phyloP scores from a whole-genome alignment of 306 rosid species.

The Malus orientalis region DNA sequence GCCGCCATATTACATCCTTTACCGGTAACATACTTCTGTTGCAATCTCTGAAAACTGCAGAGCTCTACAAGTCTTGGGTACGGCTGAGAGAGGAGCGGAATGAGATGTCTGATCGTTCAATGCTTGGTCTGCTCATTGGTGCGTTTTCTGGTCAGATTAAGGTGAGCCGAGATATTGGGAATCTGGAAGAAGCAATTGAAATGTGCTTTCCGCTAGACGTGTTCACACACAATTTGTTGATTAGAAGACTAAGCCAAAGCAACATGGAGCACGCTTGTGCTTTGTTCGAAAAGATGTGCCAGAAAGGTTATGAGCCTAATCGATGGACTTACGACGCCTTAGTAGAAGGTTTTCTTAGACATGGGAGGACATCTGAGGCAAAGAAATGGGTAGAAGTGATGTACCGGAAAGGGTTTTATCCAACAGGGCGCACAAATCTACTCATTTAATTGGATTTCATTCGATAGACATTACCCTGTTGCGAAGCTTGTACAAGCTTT shows the following conservation, averaged over 20 bases:
- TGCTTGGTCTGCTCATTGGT: conserved; percentile 48
- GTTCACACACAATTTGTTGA: conserved; percentile 65
- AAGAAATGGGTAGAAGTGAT: conserved; percentile 42
- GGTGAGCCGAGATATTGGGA: conserved; percentile 24
- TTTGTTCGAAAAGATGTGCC: conserved; percentile 43
- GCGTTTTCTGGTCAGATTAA: conserved; percentile 48
- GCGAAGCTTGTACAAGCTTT: conserved; percentile 25
- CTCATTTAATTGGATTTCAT: conserved; percentile 9
- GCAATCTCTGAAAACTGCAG: conserved; percentile 41
- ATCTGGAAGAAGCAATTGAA: conserved; percentile 48
- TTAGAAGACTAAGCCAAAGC: conserved; percentile 30
- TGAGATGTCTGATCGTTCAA: conserved; percentile 30
- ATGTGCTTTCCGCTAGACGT: conserved; percentile 57
- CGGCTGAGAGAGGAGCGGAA: conserved; percentile 29
- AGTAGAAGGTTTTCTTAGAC: conserved; percentile 40
- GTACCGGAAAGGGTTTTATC: conserved; percentile 42
- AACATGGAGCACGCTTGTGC: conserved; percentile 46
- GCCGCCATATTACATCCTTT: conserved; percentile 61
- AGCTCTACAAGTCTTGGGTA: conserved; percentile 43
- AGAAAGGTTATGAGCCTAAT: conserved; percentile 57
- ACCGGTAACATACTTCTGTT: conserved; percentile 58
- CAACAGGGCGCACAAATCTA: conserved; percentile 5
- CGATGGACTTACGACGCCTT: conserved; percentile 55
- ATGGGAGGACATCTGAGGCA: conserved; percentile 51
- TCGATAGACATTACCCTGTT: conserved; percentile 8